Conservation (phyloP, 2,329 filamentous ascomycete species). For the Ophiobolus disseminans region DNA sequence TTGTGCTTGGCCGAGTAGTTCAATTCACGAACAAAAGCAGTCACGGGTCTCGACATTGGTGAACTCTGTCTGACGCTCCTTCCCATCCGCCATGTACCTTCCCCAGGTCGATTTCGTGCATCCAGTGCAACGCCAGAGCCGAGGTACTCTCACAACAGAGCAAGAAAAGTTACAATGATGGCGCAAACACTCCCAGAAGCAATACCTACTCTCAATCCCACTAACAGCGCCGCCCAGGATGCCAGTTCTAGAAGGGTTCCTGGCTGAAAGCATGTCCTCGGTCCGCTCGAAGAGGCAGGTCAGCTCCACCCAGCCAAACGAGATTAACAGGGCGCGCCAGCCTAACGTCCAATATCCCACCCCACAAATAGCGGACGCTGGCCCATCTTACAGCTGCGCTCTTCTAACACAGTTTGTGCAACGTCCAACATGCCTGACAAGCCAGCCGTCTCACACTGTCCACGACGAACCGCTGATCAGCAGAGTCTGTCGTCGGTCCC, state of each 20-base stretch:
- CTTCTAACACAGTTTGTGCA: no score
- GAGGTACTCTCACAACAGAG: no score
- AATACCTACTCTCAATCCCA: no score
- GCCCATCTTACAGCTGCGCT: no score
- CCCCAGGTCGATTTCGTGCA: no score
- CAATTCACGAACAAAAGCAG: conserved; percentile 36
- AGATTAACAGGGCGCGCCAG: conserved; percentile 35
- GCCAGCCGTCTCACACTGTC: background rate
- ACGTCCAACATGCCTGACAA: no score
- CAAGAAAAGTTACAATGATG: no score
- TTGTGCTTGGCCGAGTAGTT: conserved; percentile 37
- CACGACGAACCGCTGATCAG: background rate
- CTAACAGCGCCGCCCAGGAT: background rate
- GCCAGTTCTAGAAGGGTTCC: background rate
- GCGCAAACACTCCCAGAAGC: no score
- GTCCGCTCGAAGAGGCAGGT: conserved; percentile 17
- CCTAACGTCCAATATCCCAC: conserved; percentile 20
- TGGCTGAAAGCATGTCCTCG: background rate
- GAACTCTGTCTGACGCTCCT: no score
- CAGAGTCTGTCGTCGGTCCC: background rate
- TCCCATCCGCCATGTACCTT: no score
- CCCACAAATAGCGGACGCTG: conserved; percentile 12
- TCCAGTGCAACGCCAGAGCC: no score
- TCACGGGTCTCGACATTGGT: conserved; percentile 11
- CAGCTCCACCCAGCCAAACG: conserved; percentile 20